phyloP scores from a whole-genome alignment of 495 filamentous ascomycete species.

The Peziza echinospora region DNA sequence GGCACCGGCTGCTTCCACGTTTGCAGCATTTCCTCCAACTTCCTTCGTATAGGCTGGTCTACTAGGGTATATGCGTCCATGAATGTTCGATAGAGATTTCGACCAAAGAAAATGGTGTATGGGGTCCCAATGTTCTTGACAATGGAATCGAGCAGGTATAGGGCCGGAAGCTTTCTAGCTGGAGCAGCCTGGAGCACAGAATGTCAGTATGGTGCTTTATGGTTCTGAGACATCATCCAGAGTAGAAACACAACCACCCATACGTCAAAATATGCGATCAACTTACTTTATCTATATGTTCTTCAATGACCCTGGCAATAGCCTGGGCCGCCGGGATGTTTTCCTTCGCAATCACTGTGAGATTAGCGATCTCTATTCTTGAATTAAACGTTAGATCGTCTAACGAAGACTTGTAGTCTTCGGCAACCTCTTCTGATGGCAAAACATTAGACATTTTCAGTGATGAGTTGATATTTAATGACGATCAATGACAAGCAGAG shows the following conservation, averaged over 20 bases:
- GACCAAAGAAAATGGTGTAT: slow-evolving; percentile 81
- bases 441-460: slow-evolving; percentile 4
- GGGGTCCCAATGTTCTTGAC: slow-evolving; percentile 97
- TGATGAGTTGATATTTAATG: slow-evolving; percentile 6
- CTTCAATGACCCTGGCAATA: slow-evolving; percentile 70
- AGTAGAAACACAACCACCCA: too few relatives aligned
- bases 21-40: slow-evolving; percentile 90
- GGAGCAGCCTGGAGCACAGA: slow-evolving; percentile 43
- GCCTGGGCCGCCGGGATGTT: slow-evolving; percentile 84
- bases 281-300: slow-evolving; percentile 85
- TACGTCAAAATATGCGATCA: slow-evolving; percentile 1
- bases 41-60: slow-evolving; percentile 53
- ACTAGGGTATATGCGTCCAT: slow-evolving; percentile 89
- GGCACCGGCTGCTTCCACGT: slow-evolving; percentile 96
- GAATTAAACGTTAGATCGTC: slow-evolving; percentile 77
- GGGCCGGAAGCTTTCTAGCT: slow-evolving; percentile 64
- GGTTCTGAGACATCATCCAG: too few relatives aligned
- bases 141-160: slow-evolving; percentile 96
- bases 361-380: slow-evolving; percentile 77
- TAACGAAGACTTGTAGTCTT: slow-evolving; percentile 83
- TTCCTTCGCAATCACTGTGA: slow-evolving; percentile 90
- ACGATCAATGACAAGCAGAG: slow-evolving; percentile 11
- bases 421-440: slow-evolving; percentile 64
- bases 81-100: slow-evolving; percentile 77
- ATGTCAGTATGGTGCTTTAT: slow-evolving; percentile 3